phyloP scores from a whole-genome alignment of 1,284 basidiomycete genomes.

The Dichomitus squalens region DNA sequence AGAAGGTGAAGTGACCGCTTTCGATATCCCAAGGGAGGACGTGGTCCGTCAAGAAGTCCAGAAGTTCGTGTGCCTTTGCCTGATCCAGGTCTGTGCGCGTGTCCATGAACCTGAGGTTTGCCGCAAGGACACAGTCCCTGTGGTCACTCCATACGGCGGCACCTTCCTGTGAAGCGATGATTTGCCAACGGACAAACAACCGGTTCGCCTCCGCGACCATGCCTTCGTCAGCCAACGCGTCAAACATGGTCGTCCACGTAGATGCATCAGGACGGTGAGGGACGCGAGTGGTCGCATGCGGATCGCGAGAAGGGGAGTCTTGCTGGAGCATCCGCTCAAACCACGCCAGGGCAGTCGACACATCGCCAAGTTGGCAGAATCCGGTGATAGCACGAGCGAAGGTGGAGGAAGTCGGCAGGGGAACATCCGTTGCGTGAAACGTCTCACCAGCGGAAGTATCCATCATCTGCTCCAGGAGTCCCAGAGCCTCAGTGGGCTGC shows the following conservation, averaged over 20 bases:
- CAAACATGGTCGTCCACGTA: constrained; percentile 57
- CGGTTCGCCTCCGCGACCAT: constrained; percentile 59
- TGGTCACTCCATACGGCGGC: constrained; percentile 37
- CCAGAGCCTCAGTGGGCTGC: constrained; percentile 65
- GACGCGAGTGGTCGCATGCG: constrained; percentile 42
- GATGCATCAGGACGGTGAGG: constrained; percentile 51
- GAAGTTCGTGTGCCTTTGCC: constrained; percentile 23
- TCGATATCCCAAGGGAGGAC: constrained; percentile 22
- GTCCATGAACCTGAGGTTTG: constrained; percentile 44
- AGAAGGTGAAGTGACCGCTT: constrained; percentile 20
- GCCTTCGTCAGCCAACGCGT: constrained; percentile 49
- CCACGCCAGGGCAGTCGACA: constrained; percentile 69
- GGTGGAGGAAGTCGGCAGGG: constrained; percentile 62
- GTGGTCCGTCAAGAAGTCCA: constrained; percentile 33
- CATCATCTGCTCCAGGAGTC: constrained; percentile 77
- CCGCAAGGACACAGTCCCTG: constrained; percentile 37
- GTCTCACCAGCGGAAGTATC: constrained; percentile 42
- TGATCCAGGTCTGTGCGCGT: constrained; percentile 21
- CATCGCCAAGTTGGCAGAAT: constrained; percentile 65
- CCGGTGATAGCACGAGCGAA: constrained; percentile 69
- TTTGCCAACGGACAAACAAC: constrained; percentile 45
- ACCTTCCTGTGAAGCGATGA: constrained; percentile 37
- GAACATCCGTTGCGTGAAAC: constrained; percentile 46
- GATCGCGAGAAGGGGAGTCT: constrained; percentile 36
- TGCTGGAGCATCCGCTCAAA: constrained; percentile 63